phyloP scores from a whole-genome alignment of 148 eudicot species.

The Simmondsia chinensis region DNA sequence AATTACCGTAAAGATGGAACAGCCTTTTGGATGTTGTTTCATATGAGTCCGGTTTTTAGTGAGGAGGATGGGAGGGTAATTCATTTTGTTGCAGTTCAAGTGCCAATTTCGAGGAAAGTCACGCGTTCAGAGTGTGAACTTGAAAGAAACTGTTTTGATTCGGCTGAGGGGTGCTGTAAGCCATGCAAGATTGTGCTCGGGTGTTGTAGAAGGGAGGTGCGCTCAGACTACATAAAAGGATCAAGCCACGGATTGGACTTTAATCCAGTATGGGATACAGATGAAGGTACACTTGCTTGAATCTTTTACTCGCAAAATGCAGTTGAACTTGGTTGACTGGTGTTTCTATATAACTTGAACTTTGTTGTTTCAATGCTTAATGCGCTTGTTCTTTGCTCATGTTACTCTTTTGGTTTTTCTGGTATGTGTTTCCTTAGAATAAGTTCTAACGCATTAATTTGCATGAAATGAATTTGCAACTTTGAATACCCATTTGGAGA shows the following conservation, averaged over 20 bases:
- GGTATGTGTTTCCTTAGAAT: no score
- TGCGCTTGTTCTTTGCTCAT: background rate
- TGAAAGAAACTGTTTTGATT: slow-evolving; percentile 22
- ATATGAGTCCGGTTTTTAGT: slow-evolving; percentile 68
- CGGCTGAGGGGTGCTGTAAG: slow-evolving; percentile 27
- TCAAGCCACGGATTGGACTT: slow-evolving; percentile 15
- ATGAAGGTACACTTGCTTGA: slow-evolving; percentile 38
- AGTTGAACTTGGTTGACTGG: background rate
- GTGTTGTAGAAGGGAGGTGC: slow-evolving; percentile 66
- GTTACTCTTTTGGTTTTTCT: no score
- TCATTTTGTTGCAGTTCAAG: slow-evolving; percentile 78
- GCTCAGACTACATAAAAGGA: slow-evolving; percentile 27
- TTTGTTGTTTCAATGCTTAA: background rate
- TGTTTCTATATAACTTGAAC: background rate
- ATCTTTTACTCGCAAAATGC: background rate
- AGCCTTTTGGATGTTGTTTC: slow-evolving; percentile 91
- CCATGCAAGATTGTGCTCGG: slow-evolving; percentile 26
- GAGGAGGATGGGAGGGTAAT: slow-evolving; percentile 64
- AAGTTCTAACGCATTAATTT: no score
- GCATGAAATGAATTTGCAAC: no score
- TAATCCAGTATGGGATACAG: slow-evolving; percentile 23
- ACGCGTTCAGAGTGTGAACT: slow-evolving; percentile 24
- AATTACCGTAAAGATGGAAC: slow-evolving; percentile 81
- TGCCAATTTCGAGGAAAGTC: slow-evolving; percentile 49
- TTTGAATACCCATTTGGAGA: no score